Evolutionary conservation across 169 alveolate species (phyloP), one percentile per base, ranked within the genome.

Genomic region (Plasmodium coatneyi): DNA sequence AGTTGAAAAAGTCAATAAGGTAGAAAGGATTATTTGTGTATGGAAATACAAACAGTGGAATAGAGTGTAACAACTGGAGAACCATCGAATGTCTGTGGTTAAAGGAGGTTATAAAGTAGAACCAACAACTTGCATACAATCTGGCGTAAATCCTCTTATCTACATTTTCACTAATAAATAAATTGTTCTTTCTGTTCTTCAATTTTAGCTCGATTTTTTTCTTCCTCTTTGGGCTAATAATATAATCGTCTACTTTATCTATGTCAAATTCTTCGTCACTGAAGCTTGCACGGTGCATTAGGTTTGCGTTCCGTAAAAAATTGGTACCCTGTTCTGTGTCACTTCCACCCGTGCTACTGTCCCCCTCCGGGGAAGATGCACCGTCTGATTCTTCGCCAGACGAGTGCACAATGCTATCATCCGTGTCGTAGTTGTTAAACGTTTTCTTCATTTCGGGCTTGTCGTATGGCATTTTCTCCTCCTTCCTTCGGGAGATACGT

Each of bases 11-110:
- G 46, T 91, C 92, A 39, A 91, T 81, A 12, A 81, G 74, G 82
- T 91, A 91, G 56, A 71, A 81, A 5, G 92, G 92, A 36, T 91
- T 91, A 46, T 80, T 91, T 30, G 95, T 91, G 74, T 91, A 91
- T 32, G 95, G 95, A 49, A 91, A 91, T 19, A 91, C 92, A 91
- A 19, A 91, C 56, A 82, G 19, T 4, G 95, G 95, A 19, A 91
- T 91, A 16, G 80, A 60, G 54, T 91, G 92, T 30, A 91, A 71
- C 19, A 91, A 30, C 56, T 82, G 92, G 52, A 91, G 83, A n/a
- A 32, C 74, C 95, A 91, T 91, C 7, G 80, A 66, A 80, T 91
- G 78, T 1, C 72, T 71, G 82, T 91, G 95, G 14, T 46, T 46
- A 91, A 76, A 82, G 3, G 83, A 32, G 71, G 95, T 82, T 81